phyloP scores from a whole-genome alignment of 2,329 filamentous ascomycete species.

The Ceratocystis diversiconidia region DNA sequence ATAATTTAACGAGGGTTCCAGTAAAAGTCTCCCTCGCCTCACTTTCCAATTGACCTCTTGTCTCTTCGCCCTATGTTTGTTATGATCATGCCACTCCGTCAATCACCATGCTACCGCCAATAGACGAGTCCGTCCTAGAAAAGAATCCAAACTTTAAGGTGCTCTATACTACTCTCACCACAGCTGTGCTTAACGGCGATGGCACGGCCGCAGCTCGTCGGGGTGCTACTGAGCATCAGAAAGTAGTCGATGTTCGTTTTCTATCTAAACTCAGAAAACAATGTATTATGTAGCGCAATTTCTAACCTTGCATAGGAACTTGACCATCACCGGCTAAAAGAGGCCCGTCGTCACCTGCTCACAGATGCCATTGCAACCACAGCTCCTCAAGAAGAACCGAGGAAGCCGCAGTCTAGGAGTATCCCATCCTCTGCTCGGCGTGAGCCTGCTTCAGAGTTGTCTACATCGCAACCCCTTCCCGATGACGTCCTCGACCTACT shows the following conservation, averaged over 20 bases:
- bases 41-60: background rate
- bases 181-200: conserved; percentile 40
- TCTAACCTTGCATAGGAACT: conserved; percentile 31
- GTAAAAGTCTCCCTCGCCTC: too few relatives aligned
- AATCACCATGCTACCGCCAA: conserved; percentile 41
- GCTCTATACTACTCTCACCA: conserved; percentile 41
- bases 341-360: conserved; percentile 38
- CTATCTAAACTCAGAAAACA: background rate
- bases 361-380: conserved; percentile 35
- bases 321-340: conserved; percentile 32
- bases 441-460: conserved; percentile 19
- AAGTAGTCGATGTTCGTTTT: conserved; percentile 33
- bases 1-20: too few relatives aligned
- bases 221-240: conserved; percentile 36
- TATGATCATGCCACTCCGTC: background rate
- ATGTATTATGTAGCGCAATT: background rate
- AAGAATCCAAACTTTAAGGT: conserved; percentile 47
- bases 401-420: conserved; percentile 22
- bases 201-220: conserved; percentile 41
- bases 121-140: conserved; percentile 40
- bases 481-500: conserved; percentile 27
- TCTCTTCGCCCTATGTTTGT: background rate
- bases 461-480: conserved; percentile 30
- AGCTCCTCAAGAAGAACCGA: conserved; percentile 24
- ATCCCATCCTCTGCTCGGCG: conserved; percentile 18